Evolutionary conservation across 352 stramenopile species (phyloP), one percentile per base, ranked within the genome.

Genomic region (Pythium dissimile): DNA sequence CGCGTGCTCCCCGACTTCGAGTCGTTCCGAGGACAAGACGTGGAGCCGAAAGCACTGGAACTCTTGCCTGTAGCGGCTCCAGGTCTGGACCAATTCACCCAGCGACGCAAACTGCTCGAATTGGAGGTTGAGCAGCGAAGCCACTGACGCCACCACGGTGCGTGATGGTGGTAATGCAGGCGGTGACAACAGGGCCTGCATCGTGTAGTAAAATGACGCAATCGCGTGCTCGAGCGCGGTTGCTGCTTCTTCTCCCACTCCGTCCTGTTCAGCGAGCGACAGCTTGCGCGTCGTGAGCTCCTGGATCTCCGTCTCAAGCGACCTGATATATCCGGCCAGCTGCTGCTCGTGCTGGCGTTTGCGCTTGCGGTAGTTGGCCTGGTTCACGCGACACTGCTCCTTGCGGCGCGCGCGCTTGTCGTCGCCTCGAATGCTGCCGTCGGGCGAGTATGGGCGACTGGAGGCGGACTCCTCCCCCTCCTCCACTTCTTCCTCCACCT

Each of bases 311-410:
- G 58, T n/a, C 38, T 80, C 47, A 20, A 86, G 66, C 1, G 16
- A 35, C 20, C 57, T 54, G 46, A 84, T 77, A 24, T 80, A 39
- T 3, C 59, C 51, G 20, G 23, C 43, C 2, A 86, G 32, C 27
- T 71, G 48, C 45, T 66, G 64, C 37, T 86, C 75, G 51, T 76
- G 62, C 32, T 72, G 60, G 31, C 73, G 73, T 45, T 86, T 86
- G 48, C 75, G 72, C 48, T 79, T 76, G 44, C 75, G 66, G 64
- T 85, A 85, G 53, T 79, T 82, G 31, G 75, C 75, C 47, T 85
- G 75, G 48, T 85, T 85, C 47, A 85, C 75, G 34, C 75, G 75
- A 34, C 75, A 85, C 43, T 85, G 75, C 49, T 85, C 75, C 56
- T 85, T 85, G 16, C 75, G 62, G 2, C 71, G 61, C 23, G 61